A percentile compares a stretch with the other conserved stretches of the same genome.
Conservation (phyloP, 345 rosid species). For the Acer yangbiense region DNA sequence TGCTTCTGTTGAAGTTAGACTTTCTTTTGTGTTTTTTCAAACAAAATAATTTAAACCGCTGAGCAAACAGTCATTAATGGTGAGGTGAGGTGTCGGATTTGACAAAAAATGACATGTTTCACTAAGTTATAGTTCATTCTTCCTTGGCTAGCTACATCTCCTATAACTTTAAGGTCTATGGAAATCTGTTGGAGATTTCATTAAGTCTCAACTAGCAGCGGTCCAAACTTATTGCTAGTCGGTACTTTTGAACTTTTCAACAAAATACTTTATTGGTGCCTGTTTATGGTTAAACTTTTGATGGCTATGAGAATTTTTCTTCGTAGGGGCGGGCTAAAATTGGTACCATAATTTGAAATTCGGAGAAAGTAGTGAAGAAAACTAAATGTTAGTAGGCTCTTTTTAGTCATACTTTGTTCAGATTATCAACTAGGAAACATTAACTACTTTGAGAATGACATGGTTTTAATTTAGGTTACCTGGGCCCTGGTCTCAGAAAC, state of each 20-base stretch:
- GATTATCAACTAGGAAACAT: neutral
- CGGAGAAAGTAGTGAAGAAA: neutral
- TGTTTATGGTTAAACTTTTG: neutral
- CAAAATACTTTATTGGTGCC: neutral
- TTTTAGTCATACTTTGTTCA: neutral
- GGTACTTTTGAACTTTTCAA: conserved; percentile 1
- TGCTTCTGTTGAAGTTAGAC: neutral
- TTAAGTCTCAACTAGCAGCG: neutral
- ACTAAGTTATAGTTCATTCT: neutral
- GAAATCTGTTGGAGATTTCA: neutral
- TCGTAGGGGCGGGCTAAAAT: neutral
- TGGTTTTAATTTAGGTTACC: neutral
- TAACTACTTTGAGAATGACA: neutral
- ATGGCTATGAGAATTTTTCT: neutral
- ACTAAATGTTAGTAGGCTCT: neutral
- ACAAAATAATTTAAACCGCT: neutral
- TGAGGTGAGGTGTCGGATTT: neutral
- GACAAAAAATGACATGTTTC: neutral
- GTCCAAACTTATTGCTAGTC: neutral
- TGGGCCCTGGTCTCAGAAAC: too few relatives aligned
- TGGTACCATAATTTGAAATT: neutral
- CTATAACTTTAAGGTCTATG: conserved; percentile 4
- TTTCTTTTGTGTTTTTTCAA: conserved; percentile 9
- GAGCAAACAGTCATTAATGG: neutral
- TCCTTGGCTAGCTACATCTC: neutral